Evolutionary conservation across 1,284 basidiomycete genomes (phyloP), one percentile per base, ranked within the genome.

Genomic region (Ustilago shanxiensis): DNA sequence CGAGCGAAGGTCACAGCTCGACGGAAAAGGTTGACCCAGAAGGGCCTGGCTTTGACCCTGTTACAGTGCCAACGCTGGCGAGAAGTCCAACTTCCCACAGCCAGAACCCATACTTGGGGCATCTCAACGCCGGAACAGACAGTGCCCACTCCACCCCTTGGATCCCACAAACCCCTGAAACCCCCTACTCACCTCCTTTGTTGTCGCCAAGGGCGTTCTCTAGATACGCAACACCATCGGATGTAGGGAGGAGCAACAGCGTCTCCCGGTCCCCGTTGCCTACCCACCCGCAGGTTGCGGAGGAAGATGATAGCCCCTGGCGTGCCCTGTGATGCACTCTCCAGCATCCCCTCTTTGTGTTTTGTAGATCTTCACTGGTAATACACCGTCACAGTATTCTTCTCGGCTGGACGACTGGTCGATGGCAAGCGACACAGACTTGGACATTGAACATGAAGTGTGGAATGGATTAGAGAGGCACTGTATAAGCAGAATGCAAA

Each of bases 161-260:
- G 71, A 58, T 68, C n/a, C 71, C 71, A 2, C 61, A 51, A 6
- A 73, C 71, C 4, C 71, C 71, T 4, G 66, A 73, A 18, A 62
- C 58, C 50, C 58, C 66, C 1, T 73, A 73, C 35, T 66, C 66
- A 0, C 37, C 54, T 5, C 26, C 59, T 3, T 14, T 68, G 24
- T 60, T 68, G 13, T 68, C 66, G 26, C 66, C 66, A 37, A 45
- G 59, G 1, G 35, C 55, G 18, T 67, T 67, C 13, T 54, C 59
- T 5, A 56, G 59, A 14, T 20, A 39, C 24, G 18, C 54, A 29
- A 26, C 47, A 8, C 24, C 52, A 4, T 37, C 20, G 8, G 52
- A 37, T 26, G 51, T 29, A 14, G 51, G 10, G 11, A 59, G 45
- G 16, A 59, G 20, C 47, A 50, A 33, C 29, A 45, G 56, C 22